Evolutionary conservation across 768 basidiomycete genomes (phyloP).

Genomic region (Botryobasidium botryosum): DNA sequence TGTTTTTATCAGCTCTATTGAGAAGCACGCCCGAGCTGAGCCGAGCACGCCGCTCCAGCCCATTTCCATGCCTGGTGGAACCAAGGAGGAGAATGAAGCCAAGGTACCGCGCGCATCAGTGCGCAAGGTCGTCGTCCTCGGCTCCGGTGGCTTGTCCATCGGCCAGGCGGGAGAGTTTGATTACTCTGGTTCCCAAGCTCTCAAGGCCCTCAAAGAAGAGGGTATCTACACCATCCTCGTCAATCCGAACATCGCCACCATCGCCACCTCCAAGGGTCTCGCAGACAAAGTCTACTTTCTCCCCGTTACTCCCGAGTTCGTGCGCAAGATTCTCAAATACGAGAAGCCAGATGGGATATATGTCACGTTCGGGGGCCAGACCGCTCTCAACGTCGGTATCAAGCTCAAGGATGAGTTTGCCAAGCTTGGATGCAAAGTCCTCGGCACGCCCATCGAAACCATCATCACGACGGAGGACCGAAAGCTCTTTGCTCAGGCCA

Average conservation of each 20-base stretch:
- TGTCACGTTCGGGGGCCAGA: conserved; percentile 96
- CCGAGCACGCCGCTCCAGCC: too few species aligned
- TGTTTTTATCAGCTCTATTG: conserved; percentile 80
- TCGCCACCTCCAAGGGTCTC: conserved; percentile 90
- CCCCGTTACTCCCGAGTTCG: conserved; percentile 94
- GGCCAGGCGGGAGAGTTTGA: conserved; percentile 99
- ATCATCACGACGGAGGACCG: conserved; percentile 96
- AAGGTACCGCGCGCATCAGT: conserved; percentile 47
- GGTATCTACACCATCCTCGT: conserved; percentile 98
- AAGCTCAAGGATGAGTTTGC: conserved; percentile 95
- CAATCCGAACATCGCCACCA: conserved; percentile 98
- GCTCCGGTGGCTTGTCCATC: conserved; percentile 93
- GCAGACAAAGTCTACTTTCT: conserved; percentile 99
- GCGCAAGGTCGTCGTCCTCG: conserved; percentile 88
- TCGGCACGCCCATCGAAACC: conserved; percentile 93
- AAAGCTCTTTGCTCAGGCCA: conserved; percentile 82
- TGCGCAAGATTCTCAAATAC: conserved; percentile 94
- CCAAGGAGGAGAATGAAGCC: conserved; percentile 67
- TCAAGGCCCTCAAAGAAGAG: conserved; percentile 97
- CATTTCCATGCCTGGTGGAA: conserved; percentile 45
- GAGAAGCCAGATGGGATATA: conserved; percentile 99
- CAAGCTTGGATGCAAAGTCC: conserved; percentile 73
- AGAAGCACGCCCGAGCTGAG: too few species aligned
- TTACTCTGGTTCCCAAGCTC: conserved; percentile 97
- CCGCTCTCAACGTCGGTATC: conserved; percentile 90